These are phyloP conservation scores for Ophiostoma ulmi DNA, from an alignment of 2,329 filamentous ascomycete species.

Conservation along the genomic window DNA sequence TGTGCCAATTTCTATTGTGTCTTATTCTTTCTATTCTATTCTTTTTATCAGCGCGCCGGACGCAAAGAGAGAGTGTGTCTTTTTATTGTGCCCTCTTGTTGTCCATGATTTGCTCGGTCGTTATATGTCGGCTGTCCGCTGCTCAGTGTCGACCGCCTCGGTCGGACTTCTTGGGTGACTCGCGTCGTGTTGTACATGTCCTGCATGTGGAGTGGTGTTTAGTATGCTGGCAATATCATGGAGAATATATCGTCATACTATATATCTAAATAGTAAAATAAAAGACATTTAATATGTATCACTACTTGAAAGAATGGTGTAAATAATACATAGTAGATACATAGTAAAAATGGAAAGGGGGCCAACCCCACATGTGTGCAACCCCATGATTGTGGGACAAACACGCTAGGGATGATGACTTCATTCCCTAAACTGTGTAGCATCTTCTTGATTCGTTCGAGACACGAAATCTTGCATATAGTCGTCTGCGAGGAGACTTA, in stretches of 20 bases:
- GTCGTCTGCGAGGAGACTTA: no score
- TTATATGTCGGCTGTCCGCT: no score
- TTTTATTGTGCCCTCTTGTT: neutral
- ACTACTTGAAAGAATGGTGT: neutral
- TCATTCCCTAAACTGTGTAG: neutral
- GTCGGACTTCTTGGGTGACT: conserved; percentile 8
- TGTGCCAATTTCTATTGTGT: conserved; percentile 16
- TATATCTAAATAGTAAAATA: neutral
- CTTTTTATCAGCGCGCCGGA: conserved; percentile 25
- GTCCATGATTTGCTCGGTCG: neutral
- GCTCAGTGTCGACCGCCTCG: neutral
- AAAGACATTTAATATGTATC: neutral
- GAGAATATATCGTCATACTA: neutral
- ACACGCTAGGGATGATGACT: neutral
- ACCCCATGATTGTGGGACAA: conserved; percentile 6
- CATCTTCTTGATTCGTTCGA: neutral
- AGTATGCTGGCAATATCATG: conserved; percentile 9
- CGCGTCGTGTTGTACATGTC: conserved; percentile 7
- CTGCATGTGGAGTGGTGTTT: neutral
- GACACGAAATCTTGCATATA: neutral
- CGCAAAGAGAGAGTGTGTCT: conserved; percentile 22
- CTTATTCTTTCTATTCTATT: conserved; percentile 14
- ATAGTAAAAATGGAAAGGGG: no score
- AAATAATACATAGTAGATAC: neutral
- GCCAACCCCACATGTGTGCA: neutral